phyloP scores from a whole-genome alignment of 2,329 filamentous ascomycete genomes.

The Furcasterigmium sp. region DNA sequence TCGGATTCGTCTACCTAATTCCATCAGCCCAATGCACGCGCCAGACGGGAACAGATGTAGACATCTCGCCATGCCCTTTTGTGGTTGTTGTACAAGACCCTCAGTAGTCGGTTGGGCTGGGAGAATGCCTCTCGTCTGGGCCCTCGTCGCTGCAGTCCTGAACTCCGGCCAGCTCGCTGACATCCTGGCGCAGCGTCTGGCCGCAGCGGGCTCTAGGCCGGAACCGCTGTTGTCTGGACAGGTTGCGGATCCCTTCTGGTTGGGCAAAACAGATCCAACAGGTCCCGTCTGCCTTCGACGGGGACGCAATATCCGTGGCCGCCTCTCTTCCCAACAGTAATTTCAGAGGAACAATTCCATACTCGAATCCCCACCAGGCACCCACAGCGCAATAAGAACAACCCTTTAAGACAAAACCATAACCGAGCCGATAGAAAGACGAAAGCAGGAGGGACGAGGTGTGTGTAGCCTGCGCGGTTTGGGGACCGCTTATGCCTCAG shows the following conservation, averaged over 20 bases:
- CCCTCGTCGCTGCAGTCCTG: too few relatives aligned
- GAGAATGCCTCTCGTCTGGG: neutral
- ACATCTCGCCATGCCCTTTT: conserved; percentile 3
- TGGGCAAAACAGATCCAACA: too few relatives aligned
- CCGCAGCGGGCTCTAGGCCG: too few relatives aligned
- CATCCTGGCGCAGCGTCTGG: too few relatives aligned
- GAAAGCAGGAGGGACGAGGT: conserved; percentile 15
- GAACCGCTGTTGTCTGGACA: too few relatives aligned
- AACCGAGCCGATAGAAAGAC: conserved; percentile 25
- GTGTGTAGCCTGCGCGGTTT: neutral
- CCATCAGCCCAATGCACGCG: conserved; percentile 12
- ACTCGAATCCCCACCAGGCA: conserved; percentile 23
- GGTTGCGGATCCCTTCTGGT: too few relatives aligned
- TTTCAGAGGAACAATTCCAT: conserved; percentile 8
- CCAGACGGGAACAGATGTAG: conserved; percentile 10
- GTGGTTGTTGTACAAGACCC: conserved; percentile 10
- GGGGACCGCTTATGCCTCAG: conserved; percentile 8
- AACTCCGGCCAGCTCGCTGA: too few relatives aligned
- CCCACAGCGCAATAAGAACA: neutral
- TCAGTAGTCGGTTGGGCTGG: neutral
- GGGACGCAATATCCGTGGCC: too few relatives aligned
- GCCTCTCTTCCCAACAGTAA: too few relatives aligned
- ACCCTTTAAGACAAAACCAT: conserved; percentile 2
- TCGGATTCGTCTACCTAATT: conserved; percentile 13
- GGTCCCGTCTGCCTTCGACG: too few relatives aligned